Percentiles rank a stretch among this genome's conserved stretches.
Conservation (phyloP, 257 asterid genomes). For the Thymus quinquecostatus region DNA sequence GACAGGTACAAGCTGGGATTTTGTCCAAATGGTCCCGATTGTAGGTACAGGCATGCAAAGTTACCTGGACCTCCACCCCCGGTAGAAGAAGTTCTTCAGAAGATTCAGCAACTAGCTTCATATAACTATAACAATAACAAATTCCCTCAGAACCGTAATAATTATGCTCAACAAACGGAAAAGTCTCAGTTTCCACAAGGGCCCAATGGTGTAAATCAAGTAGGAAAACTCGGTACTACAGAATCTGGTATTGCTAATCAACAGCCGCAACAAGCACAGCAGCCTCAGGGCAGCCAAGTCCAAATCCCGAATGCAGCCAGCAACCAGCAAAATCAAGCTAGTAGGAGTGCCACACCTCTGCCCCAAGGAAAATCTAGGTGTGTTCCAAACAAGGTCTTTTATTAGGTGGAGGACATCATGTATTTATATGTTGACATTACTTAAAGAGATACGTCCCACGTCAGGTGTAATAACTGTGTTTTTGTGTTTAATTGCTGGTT, state of each 20-base stretch:
- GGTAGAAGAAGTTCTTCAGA: constrained; percentile 89
- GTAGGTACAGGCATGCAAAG: constrained; percentile 96
- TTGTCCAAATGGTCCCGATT: constrained; percentile 97
- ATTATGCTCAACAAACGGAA: constrained; percentile 61
- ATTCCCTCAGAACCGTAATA: constrained; percentile 73
- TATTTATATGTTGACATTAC: constrained; percentile 53
- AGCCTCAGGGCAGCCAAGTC: constrained; percentile 54
- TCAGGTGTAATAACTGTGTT: constrained; percentile 69
- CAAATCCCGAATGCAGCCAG: constrained; percentile 58
- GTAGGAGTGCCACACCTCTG: constrained; percentile 68
- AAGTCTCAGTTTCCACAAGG: constrained; percentile 61
- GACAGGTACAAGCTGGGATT: constrained; percentile 94
- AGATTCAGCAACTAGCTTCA: constrained; percentile 80
- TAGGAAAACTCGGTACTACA: constrained; percentile 38
- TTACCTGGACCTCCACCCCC: constrained; percentile 99
- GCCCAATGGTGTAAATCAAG: constrained; percentile 54
- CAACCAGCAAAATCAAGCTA: constrained; percentile 72
- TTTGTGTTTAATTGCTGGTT: constrained; percentile 39
- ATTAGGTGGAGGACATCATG: constrained; percentile 66
- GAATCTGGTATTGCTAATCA: constrained; percentile 56
- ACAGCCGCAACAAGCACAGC: constrained; percentile 56
- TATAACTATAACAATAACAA: constrained; percentile 60
- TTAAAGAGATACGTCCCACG: constrained; percentile 38
- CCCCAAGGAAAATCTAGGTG: constrained; percentile 99
- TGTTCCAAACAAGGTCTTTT: constrained; percentile 88